phyloP scores from a whole-genome alignment of 495 filamentous ascomycete genomes.

The Xylaria castorea region DNA sequence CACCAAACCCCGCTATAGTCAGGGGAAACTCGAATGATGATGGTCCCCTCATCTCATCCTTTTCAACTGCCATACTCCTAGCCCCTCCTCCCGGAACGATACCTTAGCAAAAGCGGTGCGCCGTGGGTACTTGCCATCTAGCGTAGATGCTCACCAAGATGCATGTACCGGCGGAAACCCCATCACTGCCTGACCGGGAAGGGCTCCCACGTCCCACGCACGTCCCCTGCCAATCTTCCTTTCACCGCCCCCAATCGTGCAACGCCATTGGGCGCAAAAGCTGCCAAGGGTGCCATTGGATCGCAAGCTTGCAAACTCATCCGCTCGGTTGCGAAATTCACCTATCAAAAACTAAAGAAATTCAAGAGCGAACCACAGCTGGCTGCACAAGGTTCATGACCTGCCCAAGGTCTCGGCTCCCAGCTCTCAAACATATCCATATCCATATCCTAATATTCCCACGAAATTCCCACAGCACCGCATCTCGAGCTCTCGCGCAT shows the following conservation, averaged over 20 bases:
- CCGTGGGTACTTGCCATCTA: conserved; percentile 2
- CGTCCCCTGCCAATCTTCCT: conserved; percentile 18
- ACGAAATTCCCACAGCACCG: conserved; percentile 3
- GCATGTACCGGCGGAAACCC: conserved; percentile 1
- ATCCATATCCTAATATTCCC: conserved; percentile 21
- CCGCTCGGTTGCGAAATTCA: conserved; percentile 10
- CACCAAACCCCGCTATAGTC: conserved; percentile 10
- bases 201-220: neutral
- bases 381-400: conserved; percentile 12
- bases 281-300: conserved; percentile 19
- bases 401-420: conserved; percentile 18
- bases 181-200: neutral
- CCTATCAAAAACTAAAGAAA: conserved; percentile 12
- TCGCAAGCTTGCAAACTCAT: conserved; percentile 20
- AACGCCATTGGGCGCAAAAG: conserved; percentile 9
- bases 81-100: conserved; percentile 19
- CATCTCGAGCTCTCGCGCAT: neutral
- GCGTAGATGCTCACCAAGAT: neutral
- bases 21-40: conserved; percentile 20
- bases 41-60: conserved; percentile 5
- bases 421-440: conserved; percentile 26
- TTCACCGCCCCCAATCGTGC: conserved; percentile 22
- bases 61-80: neutral
- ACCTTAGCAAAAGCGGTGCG: conserved; percentile 5
- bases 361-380: conserved; percentile 16